Base-by-base conservation (phyloP, 305 asterid genomes). In the Plantago rigida region DNA sequence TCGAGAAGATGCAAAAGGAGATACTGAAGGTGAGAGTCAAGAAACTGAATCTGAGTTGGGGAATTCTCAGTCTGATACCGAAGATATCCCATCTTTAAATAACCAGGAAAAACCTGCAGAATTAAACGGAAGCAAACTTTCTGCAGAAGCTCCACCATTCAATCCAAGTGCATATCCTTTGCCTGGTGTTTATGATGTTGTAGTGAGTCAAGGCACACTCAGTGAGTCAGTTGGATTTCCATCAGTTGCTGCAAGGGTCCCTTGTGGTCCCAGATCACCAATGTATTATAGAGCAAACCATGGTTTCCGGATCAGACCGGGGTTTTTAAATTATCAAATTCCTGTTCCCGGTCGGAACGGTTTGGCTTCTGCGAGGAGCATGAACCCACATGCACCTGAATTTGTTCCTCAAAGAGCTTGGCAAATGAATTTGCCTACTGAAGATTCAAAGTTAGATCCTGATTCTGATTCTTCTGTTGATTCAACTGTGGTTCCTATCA, bases 301-400 rank as follows among this genome's bases (percentile, higher is more conserved):
- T 70, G 60, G 78, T 51, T 83, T 78, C 70, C 78, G 81, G 41
- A 64, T 79, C 71, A 79, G 81, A 72, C 86, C 82, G 5, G 91
- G 87, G 61, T 75, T 81, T 54, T 54, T 77, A 66, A 85, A 75
- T 69, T 84, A 79, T 78, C 92, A 79, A 73, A 64, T 64, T 59
- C 91, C 86, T 9, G 69, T 63, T 44, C 51, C 74, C 19, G 91
- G 82, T 46, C 78, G 79, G 69, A 75, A 62, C 47, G 75, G 80
- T 15, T 70, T 49, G 51, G 76, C 70, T 59, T 74, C 70, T 29
- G 75, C 77, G 9, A 84, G 72, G 82, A 82, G 72, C 13, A 93
- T 93, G 99, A 93, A 93, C 65, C 97, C 99, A 13, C 91, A 84
- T 68, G 99, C 99, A 50, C 96, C 96, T 3, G 99, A 85, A 73